Percentiles rank a stretch among this genome's conserved stretches.
Conservation (phyloP, 345 rosid genomes). For the Camelina sativa region DNA sequence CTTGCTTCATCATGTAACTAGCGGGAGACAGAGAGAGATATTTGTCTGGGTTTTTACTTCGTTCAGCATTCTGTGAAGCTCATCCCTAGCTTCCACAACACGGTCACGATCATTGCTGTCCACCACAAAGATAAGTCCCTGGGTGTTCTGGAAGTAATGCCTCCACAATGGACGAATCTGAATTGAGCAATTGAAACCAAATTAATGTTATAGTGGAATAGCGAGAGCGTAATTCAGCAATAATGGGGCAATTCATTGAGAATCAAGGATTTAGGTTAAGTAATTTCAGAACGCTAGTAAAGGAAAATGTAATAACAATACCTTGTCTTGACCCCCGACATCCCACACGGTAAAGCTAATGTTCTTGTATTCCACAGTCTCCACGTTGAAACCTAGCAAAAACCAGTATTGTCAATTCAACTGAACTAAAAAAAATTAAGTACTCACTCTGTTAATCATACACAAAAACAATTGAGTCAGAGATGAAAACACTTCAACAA, state of each 20-base stretch:
- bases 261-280: slow-evolving; percentile 10
- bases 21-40: background rate
- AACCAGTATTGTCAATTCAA: background rate
- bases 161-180: slow-evolving; percentile 83
- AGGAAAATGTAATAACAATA: slow-evolving; percentile 28
- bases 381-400: slow-evolving; percentile 67
- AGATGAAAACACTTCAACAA: background rate
- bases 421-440: background rate
- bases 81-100: slow-evolving; percentile 78
- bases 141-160: slow-evolving; percentile 78
- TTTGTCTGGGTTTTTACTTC: slow-evolving; percentile 49
- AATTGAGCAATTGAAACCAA: background rate
- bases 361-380: slow-evolving; percentile 83
- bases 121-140: slow-evolving; percentile 78
- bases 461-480: background rate
- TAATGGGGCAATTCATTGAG: background rate
- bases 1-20: background rate
- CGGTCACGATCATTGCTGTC: slow-evolving; percentile 81
- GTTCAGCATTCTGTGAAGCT: slow-evolving; percentile 76
- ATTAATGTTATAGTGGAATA: background rate
- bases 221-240: background rate
- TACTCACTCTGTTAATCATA: background rate
- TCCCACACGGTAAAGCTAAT: slow-evolving; percentile 84
- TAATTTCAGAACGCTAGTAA: background rate
- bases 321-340: slow-evolving; percentile 86